phyloP scores from a whole-genome alignment of 1,284 basidiomycete genomes.

The Phaffia rhodozyma region DNA sequence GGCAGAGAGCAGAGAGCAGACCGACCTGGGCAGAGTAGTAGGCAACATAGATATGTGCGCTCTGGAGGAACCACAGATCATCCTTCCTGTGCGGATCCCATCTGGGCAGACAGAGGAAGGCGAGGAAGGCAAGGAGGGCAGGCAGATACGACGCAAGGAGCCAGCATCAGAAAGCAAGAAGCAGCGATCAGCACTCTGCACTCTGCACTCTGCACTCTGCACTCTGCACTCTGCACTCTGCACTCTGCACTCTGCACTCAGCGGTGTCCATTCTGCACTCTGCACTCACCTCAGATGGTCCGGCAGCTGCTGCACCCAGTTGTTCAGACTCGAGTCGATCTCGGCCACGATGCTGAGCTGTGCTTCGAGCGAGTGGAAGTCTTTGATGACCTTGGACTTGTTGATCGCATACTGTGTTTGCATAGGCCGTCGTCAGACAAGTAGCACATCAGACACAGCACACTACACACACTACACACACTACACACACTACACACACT shows the following conservation, averaged over 20 bases:
- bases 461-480: too few species aligned
- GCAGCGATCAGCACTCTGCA: too few species aligned
- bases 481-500: too few species aligned
- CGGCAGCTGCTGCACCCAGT: constrained; percentile 65
- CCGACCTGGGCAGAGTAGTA: constrained; percentile 48
- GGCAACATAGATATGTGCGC: constrained; percentile 49
- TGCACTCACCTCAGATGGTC: not conserved
- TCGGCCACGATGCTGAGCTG: constrained; percentile 58
- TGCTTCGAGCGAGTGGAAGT: constrained; percentile 49
- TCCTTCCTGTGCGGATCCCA: constrained; percentile 61
- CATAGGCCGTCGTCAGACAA: not conserved
- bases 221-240: too few species aligned
- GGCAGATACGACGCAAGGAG: too few species aligned
- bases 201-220: not conserved
- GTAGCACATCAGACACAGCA: too few species aligned
- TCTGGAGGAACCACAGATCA: constrained; percentile 55
- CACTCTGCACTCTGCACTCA: too few species aligned
- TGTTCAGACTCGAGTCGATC: constrained; percentile 54
- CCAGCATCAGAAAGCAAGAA: too few species aligned
- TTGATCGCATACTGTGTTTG: not conserved
- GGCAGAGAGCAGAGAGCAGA: not conserved
- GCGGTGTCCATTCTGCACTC: not conserved
- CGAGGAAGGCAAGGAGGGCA: not conserved
- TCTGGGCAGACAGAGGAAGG: not conserved
- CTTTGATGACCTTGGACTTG: not conserved